phyloP scores from a whole-genome alignment of 331 rosid genomes.

The Ulmus americana region DNA sequence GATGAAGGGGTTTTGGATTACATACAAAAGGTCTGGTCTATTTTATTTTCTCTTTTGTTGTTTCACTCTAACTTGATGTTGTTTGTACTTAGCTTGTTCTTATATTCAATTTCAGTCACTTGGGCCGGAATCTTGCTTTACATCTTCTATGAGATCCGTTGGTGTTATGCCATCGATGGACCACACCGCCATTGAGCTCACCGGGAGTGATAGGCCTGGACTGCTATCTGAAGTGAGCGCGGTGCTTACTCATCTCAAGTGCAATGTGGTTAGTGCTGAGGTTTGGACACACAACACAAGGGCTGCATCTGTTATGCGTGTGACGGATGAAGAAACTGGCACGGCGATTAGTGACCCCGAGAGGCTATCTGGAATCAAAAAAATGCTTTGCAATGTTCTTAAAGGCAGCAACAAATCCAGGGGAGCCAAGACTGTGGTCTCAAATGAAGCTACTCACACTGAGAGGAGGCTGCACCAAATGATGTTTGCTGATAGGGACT shows the following conservation, averaged over 20 bases:
- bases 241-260: conserved; percentile 69
- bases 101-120: conserved; percentile 52
- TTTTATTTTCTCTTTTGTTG: conserved; percentile 15
- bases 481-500: conserved; percentile 95
- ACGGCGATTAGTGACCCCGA: conserved; percentile 58
- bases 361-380: conserved; percentile 61
- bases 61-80: conserved; percentile 9
- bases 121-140: conserved; percentile 73
- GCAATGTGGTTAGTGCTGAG: conserved; percentile 80
- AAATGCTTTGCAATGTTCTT: conserved; percentile 78
- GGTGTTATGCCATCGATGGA: conserved; percentile 64
- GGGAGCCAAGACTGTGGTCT: conserved; percentile 67
- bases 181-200: conserved; percentile 69
- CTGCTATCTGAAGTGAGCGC: conserved; percentile 86
- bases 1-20: conserved; percentile 74
- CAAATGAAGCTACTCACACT: conserved; percentile 65
- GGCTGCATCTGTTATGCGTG: conserved; percentile 78
- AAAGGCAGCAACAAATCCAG: conserved; percentile 65
- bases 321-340: conserved; percentile 60
- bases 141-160: conserved; percentile 62
- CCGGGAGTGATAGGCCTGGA: conserved; percentile 87
- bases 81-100: neutral
- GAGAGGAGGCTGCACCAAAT: conserved; percentile 94
- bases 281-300: conserved; percentile 92
- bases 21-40: conserved; percentile 51